Conservation (phyloP, 306 rosid genomes). For the Cucurbita argyrosperma region DNA sequence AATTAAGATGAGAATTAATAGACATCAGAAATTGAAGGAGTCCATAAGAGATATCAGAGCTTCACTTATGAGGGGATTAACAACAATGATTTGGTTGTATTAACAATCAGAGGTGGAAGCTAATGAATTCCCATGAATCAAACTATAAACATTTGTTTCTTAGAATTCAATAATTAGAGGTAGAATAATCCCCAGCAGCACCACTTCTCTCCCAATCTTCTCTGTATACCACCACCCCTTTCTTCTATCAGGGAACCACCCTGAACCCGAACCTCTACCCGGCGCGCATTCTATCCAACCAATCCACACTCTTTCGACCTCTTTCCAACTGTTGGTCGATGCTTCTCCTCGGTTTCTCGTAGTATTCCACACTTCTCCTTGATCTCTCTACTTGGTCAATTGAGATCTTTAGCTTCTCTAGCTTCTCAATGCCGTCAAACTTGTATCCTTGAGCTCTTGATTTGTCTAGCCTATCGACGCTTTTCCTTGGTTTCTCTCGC, state of each 20-base stretch:
- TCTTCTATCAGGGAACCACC: neutral
- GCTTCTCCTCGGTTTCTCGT: slow-evolving; percentile 63
- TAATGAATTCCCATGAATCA: slow-evolving; percentile 5
- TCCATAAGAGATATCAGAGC: neutral
- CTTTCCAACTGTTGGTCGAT: slow-evolving; percentile 65
- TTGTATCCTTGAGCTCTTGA: slow-evolving; percentile 40
- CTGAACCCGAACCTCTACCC: slow-evolving; percentile 16
- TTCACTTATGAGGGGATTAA: neutral
- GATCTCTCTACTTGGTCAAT: slow-evolving; percentile 63
- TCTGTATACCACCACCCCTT: slow-evolving; percentile 3
- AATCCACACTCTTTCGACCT: slow-evolving; percentile 65
- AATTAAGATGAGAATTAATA: neutral
- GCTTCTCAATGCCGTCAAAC: slow-evolving; percentile 35
- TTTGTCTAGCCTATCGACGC: slow-evolving; percentile 51
- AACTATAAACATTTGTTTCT: slow-evolving; percentile 3
- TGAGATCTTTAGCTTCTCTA: slow-evolving; percentile 17
- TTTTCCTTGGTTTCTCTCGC: slow-evolving; percentile 66
- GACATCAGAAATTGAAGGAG: neutral
- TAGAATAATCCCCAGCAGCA: slow-evolving; percentile 1
- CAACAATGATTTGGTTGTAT: slow-evolving; percentile 5
- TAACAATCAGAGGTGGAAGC: slow-evolving; percentile 11
- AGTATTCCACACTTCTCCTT: slow-evolving; percentile 53
- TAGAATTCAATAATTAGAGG: slow-evolving; percentile 6
- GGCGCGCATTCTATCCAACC: slow-evolving; percentile 74
- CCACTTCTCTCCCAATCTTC: neutral